These are phyloP conservation scores for Kockiozyma suomiensis DNA, from an alignment of 805 yeast species.

Conservation along the genomic window DNA sequence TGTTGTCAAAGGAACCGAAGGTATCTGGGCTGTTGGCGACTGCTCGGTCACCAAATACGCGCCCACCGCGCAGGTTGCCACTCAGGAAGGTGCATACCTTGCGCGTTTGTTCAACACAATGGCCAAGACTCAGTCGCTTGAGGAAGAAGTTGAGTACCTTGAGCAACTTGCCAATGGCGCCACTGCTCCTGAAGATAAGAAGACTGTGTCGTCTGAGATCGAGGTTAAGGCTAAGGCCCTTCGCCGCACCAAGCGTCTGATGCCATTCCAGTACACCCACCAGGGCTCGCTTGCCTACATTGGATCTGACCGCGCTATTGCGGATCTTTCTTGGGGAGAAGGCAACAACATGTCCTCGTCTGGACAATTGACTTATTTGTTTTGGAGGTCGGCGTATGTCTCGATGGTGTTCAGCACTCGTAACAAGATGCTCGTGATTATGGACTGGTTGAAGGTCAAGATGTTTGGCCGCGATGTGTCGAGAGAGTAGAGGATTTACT, in stretches of 20 bases:
- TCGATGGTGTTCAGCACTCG: constrained; percentile 88
- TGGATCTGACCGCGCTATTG: constrained; percentile 89
- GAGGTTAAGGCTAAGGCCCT: constrained; percentile 49
- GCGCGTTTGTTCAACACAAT: constrained; percentile 60
- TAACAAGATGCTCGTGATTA: constrained; percentile 80
- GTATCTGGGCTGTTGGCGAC: constrained; percentile 90
- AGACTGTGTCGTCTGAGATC: constrained; percentile 49
- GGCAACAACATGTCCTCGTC: constrained; percentile 80
- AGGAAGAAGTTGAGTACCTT: constrained; percentile 45
- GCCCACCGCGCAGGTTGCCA: constrained; percentile 97
- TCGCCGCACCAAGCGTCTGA: constrained; percentile 43
- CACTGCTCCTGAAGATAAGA: constrained; percentile 41
- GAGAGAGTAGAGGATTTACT: constrained; percentile 57
- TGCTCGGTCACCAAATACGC: constrained; percentile 87
- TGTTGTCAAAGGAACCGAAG: constrained; percentile 78
- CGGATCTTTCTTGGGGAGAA: constrained; percentile 69
- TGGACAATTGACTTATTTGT: constrained; percentile 83
- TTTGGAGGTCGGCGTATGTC: constrained; percentile 94
- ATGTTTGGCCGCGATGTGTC: constrained; percentile 93
- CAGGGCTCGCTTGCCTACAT: constrained; percentile 94
- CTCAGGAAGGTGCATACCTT: constrained; percentile 86
- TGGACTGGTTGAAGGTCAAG: constrained; percentile 88
- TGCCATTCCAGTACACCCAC: constrained; percentile 77
- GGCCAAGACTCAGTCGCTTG: constrained; percentile 43
- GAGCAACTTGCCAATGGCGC: constrained; percentile 44